Evolutionary conservation across 2,329 filamentous ascomycete species (phyloP), one percentile per base, ranked within the genome.

Genomic region (Davidsoniella virescens): DNA sequence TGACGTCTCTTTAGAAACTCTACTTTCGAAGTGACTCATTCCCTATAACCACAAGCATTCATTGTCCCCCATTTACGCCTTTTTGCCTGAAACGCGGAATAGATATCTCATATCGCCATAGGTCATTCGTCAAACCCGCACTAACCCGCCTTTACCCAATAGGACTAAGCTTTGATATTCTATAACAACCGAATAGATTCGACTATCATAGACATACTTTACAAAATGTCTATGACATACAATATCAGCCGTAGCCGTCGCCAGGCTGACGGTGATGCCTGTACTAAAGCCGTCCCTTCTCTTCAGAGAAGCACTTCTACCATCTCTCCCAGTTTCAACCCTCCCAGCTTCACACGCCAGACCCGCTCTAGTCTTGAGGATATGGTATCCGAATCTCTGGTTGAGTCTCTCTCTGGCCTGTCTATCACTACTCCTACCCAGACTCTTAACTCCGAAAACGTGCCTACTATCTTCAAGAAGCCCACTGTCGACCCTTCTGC

Each of bases 281-380:
- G 20, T 14, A 50, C 42, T 25, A 53, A 57, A 54, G 52, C 48
- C 50, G 53, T 57, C 58, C 57, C 60, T 58, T 60, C 59, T 59
- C 54, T 52, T 33, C 57, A 55, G 50, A 38, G 42, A 49, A 60
- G 59, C 63, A 58, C 60, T 57, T 56, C 61, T 25, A 55, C 67
- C 54, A 61, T 63, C 46, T 61, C 65, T 53, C 66, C 67, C 52
- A 61, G 66, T 33, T 73, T 75, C 57, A 63, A 63, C 49, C 70
- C 74, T 53, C 74, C 75, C 51, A 65, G 67, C 40, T 61, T 70
- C n/a, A 70, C 84, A 58, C 73, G 74, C 57, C 80, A 83, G 53
- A 80, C 82, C 46, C 78, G 82, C 57, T 84, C 82, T 48, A 74
- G 68, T 56, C 67, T 86, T 54, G 81, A 86, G 65, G 80, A 83